Evolutionary conservation across 345 rosid genomes (phyloP).

Genomic region (Geranium brycei): DNA sequence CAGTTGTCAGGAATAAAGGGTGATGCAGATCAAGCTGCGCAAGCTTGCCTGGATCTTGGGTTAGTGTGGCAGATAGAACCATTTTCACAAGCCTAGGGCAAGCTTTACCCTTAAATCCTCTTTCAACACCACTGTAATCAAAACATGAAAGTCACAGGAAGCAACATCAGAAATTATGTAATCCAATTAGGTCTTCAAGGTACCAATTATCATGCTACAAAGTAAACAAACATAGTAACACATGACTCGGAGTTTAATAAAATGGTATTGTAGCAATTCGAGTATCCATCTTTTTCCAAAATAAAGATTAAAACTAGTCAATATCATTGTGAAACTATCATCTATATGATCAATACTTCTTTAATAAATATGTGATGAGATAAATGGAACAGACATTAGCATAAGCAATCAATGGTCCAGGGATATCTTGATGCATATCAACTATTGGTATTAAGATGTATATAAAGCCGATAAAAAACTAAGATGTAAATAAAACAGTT

Average conservation of each 20-base stretch:
- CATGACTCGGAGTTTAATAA: no score
- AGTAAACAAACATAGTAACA: no score
- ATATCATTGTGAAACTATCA: no score
- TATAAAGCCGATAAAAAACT: no score
- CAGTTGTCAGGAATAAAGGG: conserved; percentile 78
- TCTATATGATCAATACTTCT: no score
- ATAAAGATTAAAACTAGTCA: no score
- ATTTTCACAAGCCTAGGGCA: conserved; percentile 78
- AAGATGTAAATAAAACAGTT: neutral
- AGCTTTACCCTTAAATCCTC: conserved; percentile 69
- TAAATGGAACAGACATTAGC: neutral
- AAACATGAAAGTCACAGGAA: conserved; percentile 1
- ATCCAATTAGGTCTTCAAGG: neutral
- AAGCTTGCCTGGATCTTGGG: conserved; percentile 96
- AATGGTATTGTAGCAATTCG: no score
- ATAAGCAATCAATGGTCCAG: neutral
- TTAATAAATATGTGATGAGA: no score
- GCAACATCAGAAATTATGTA: neutral
- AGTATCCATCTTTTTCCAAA: no score
- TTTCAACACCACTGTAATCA: conserved; percentile 60
- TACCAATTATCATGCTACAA: neutral
- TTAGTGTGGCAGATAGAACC: conserved; percentile 85
- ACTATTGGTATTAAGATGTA: neutral
- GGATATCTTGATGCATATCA: neutral
- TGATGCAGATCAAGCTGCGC: conserved; percentile 85